Evolutionary conservation across 192 early-diverging fungal genomes (phyloP), one percentile per base, ranked within the genome.

Genomic region (Chytriomyces sp.): DNA sequence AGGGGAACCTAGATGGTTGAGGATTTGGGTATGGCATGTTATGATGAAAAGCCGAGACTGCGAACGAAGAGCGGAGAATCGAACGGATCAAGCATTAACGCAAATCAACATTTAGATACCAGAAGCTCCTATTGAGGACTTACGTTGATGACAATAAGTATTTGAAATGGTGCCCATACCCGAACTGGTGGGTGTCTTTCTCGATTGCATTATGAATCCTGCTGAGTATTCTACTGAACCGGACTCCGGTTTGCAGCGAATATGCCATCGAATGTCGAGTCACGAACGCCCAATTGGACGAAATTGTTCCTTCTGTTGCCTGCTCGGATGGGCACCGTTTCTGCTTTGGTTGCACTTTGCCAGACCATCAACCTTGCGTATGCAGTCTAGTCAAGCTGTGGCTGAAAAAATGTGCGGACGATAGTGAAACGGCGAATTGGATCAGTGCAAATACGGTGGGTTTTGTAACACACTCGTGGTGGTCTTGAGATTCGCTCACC

Each of bases 351-450:
- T 99, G 98, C 80, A 86, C 89, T 34, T 69, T 90, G 28, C 79
- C 87, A 34, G 91, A 92, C 76, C 98, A 99, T 65, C 83, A 90
- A 72, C 98, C 98, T 8, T 91, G 89, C 62, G 89, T 92, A 19
- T 99, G 98, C 83, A 64, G 44, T 5, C 81, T 98, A 44, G 94
- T 93, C 39, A 86, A 86, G 56, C 84, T 79, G 75, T 98, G 95
- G 96, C 64, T 96, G 32, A 92, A 95, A 78, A 98, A 98, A 76
- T 97, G 96, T 78, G 90, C 86, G 62, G 96, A 99, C 81, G 98
- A 99, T 75, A 96, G 94, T 4, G 96, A 98, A 78, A 98, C 96
- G 17, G 90, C 96, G 26, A 98, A 98, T 78, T 98, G 96, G 96
- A 94, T 98, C 65, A 91, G 91, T 39, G 94, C 85, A 40, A 86